A percentile compares a stretch with the other conserved stretches of the same genome.
Conservation (phyloP, 768 basidiomycete species). For the Russula olivacea region DNA sequence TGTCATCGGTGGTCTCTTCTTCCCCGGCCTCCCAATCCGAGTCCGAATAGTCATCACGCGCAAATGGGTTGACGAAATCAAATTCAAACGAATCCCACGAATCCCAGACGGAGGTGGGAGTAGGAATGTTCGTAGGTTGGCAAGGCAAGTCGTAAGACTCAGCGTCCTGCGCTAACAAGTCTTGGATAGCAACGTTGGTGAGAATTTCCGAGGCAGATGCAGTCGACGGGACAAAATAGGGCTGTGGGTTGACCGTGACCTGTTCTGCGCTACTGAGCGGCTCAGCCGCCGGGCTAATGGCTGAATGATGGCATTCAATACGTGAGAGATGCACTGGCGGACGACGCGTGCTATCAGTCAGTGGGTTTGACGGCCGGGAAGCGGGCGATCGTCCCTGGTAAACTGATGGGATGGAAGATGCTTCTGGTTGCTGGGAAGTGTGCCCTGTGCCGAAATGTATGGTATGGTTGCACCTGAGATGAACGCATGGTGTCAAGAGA, state of each 20-base stretch:
- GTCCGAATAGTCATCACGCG: background rate
- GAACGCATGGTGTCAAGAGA: background rate
- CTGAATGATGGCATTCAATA: background rate
- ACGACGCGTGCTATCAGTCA: background rate
- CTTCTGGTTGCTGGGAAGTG: background rate
- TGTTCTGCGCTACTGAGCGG: background rate
- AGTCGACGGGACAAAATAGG: slow-evolving; percentile 16
- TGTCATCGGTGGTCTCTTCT: background rate
- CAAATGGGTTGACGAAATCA: background rate
- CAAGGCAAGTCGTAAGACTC: background rate
- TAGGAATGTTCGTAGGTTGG: background rate
- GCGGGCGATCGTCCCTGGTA: background rate
- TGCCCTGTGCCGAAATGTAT: background rate
- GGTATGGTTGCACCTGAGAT: background rate
- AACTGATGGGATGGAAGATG: background rate
- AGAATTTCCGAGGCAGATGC: slow-evolving; percentile 18
- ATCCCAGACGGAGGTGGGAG: slow-evolving; percentile 4
- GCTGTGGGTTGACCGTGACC: background rate
- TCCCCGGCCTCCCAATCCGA: background rate
- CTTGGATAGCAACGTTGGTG: slow-evolving; percentile 13
- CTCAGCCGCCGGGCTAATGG: background rate
- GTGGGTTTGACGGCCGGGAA: background rate
- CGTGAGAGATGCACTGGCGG: background rate
- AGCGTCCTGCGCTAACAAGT: slow-evolving; percentile 3
- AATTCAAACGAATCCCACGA: slow-evolving; percentile 3